Base-by-base conservation (phyloP, 768 basidiomycete genomes). In the Mycena rosella region DNA sequence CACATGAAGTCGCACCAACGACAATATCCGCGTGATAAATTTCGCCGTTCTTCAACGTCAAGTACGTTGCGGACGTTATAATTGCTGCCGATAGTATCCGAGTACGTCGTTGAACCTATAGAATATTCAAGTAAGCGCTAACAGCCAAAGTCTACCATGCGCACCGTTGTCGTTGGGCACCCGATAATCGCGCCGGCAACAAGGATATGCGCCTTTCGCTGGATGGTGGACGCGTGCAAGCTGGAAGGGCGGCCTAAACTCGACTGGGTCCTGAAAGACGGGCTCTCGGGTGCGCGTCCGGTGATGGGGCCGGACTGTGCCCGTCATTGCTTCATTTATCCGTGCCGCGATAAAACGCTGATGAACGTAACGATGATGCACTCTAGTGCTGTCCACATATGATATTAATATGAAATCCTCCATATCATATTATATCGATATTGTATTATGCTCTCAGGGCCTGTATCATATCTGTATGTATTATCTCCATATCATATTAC, bases 301-400 rank as follows among this genome's bases (percentile, higher is more conserved):
- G 62, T 63, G n/a, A 5, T 2, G 9, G 53, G 32, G 32, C 32
- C 7, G 32, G 32, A 34, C 32, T 6, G 5, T 18, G 24, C 17
- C 26, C 18, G 18, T 29, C 18, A 27, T 20, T 24, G 40, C 14
- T 62, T 62, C 29, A 1, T 45, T 15, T 62, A 62, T 18, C 61
- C 61, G 2, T 62, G 51, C 30, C 1, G 18, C 9, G 60, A 61
- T 20, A 26, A 8, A 14, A 54, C 40, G 3, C 51, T 42, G 27
- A 34, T 62, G 6, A 62, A 54, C 27, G 61, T 62, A 9, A 45
- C 61, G 18, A 62, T 62, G 61, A 54, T 62, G 42, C 61, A 62
- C 29, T 52, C 61, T n/a, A n/a, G n/a, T n/a, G n/a, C n/a, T n/a
- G n/a, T n/a, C n/a, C n/a, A n/a, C n/a, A n/a, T n/a, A n/a, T n/a